These are phyloP conservation scores for Gryganskiella cystojenkinii DNA, from an alignment of 192 early-diverging fungal genomes.

Conservation along the genomic window DNA sequence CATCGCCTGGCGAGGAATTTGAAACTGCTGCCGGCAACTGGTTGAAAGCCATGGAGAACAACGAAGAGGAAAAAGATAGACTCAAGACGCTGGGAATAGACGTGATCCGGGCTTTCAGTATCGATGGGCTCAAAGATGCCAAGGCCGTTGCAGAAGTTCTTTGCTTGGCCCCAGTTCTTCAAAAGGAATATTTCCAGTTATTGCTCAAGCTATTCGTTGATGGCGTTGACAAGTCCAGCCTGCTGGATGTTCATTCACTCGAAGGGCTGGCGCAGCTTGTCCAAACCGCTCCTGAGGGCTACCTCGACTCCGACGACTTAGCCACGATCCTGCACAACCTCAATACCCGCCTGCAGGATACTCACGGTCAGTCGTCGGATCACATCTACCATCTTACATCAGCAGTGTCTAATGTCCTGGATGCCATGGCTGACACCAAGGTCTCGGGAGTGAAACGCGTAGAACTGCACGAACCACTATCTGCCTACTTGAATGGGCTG, in stretches of 20 bases:
- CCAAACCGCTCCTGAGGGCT: background rate
- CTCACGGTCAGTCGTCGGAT: background rate
- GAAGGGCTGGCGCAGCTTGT: background rate
- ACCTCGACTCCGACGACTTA: background rate
- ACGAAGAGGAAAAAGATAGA: background rate
- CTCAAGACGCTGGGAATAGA: background rate
- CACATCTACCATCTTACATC: background rate
- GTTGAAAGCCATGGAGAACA: background rate
- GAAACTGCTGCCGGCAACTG: too few relatives aligned
- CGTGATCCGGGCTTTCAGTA: background rate
- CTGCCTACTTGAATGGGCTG: background rate
- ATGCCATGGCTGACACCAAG: conserved; percentile 5
- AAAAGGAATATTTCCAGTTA: background rate
- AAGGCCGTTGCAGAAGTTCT: too few relatives aligned
- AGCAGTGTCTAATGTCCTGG: background rate
- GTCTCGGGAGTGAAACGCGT: conserved; percentile 2
- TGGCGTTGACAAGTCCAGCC: background rate
- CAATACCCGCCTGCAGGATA: background rate
- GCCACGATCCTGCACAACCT: background rate
- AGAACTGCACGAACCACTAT: background rate
- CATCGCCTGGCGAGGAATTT: too few relatives aligned
- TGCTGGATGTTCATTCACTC: background rate
- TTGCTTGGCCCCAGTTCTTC: too few relatives aligned
- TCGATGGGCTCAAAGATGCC: background rate
- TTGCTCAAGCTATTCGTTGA: background rate